phyloP scores from a whole-genome alignment of 192 early-diverging fungal genomes.

The Entophlyctis helioformis region DNA sequence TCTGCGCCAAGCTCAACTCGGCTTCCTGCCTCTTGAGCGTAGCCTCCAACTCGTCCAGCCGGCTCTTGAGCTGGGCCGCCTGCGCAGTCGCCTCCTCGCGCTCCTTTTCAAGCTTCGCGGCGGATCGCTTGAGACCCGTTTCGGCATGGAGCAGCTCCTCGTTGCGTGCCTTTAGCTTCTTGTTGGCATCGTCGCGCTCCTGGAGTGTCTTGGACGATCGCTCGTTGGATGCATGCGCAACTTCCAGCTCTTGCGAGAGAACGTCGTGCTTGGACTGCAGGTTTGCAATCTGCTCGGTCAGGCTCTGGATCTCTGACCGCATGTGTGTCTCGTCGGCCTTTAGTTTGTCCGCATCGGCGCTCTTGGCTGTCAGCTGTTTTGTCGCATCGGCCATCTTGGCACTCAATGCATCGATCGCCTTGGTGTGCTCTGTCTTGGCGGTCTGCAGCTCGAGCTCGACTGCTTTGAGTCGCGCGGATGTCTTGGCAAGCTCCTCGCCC shows the following conservation, averaged over 20 bases:
- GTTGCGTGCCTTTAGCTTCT: slow-evolving; percentile 26
- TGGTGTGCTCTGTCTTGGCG: slow-evolving; percentile 14
- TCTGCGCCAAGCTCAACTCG: slow-evolving; percentile 5
- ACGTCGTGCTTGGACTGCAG: slow-evolving; percentile 16
- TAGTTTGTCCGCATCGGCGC: slow-evolving; percentile 1
- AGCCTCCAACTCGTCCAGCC: slow-evolving; percentile 11
- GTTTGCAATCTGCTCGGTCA: slow-evolving; percentile 13
- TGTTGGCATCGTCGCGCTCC: slow-evolving; percentile 35
- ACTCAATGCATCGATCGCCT: slow-evolving; percentile 10
- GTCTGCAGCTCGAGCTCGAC: slow-evolving; percentile 14
- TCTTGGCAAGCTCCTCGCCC: slow-evolving; percentile 23
- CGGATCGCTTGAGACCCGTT: slow-evolving; percentile 11
- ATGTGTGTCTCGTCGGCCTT: slow-evolving; percentile 3
- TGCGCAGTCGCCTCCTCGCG: slow-evolving; percentile 12
- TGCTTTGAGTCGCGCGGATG: slow-evolving; percentile 12
- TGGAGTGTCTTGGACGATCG: slow-evolving; percentile 18
- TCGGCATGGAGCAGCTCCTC: slow-evolving; percentile 28
- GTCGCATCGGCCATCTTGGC: slow-evolving; percentile 5
- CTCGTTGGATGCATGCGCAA: slow-evolving; percentile 20
- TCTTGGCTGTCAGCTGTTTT: slow-evolving; percentile 5
- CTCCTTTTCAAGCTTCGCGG: slow-evolving; percentile 29
- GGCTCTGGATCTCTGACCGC: slow-evolving; percentile 7
- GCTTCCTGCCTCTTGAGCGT: slow-evolving; percentile 1
- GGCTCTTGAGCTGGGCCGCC: slow-evolving; percentile 6
- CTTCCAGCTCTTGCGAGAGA: slow-evolving; percentile 26